Evolutionary conservation across 2,329 filamentous ascomycete genomes (phyloP).

Genomic region (Pseudogymnoascus sp.): DNA sequence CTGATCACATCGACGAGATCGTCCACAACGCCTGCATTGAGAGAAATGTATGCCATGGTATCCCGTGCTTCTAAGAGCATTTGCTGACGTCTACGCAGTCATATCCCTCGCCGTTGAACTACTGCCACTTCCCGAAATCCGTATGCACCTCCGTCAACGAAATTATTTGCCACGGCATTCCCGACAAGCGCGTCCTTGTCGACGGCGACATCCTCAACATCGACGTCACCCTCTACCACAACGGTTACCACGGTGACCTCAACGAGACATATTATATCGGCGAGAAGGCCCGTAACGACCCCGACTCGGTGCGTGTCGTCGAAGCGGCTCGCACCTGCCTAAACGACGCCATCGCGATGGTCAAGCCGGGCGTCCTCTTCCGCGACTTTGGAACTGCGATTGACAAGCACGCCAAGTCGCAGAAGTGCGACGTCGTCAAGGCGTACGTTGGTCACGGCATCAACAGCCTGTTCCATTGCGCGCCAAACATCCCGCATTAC

Average conservation of each 20-base stretch:
- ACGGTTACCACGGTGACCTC: conserved; percentile 89
- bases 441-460: conserved; percentile 96
- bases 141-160: conserved; percentile 96
- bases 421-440: conserved; percentile 82
- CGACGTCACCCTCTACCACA: conserved; percentile 89
- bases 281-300: conserved; percentile 73
- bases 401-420: conserved; percentile 85
- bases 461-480: conserved; percentile 86
- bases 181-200: conserved; percentile 75
- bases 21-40: conserved; percentile 94
- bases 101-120: conserved; percentile 92
- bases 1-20: conserved; percentile 88
- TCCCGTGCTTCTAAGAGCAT: neutral
- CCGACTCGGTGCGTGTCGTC: conserved; percentile 82
- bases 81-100: conserved; percentile 48
- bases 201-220: conserved; percentile 98
- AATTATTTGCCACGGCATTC: conserved; percentile 97
- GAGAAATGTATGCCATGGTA: conserved; percentile 62
- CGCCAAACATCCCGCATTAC: conserved; percentile 94
- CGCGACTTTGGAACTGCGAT: conserved; percentile 91
- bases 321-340: conserved; percentile 85
- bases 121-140: conserved; percentile 94
- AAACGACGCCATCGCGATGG: conserved; percentile 80
- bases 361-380: conserved; percentile 90
- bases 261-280: conserved; percentile 99